phyloP scores from a whole-genome alignment of 2,329 filamentous ascomycete species.

The Trichoderma sp. region DNA sequence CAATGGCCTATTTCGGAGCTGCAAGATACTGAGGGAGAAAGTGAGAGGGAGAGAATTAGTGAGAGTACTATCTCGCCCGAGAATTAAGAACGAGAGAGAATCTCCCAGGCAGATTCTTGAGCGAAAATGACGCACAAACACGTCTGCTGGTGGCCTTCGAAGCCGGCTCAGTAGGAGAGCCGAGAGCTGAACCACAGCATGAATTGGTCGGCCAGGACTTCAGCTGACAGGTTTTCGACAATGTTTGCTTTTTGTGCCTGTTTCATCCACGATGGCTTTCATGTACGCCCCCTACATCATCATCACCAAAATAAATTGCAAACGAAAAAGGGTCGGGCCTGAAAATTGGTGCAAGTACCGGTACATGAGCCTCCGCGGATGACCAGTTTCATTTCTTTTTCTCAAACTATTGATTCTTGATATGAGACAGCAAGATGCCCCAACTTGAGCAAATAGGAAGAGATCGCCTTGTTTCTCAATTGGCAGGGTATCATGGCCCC shows the following conservation, averaged over 20 bases:
- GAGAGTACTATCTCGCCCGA: background rate
- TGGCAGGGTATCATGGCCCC: background rate
- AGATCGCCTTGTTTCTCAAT: background rate
- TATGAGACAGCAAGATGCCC: slow-evolving; percentile 13
- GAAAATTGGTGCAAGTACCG: background rate
- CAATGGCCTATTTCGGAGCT: background rate
- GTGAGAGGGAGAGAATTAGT: background rate
- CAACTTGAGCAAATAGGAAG: background rate
- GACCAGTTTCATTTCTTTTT: background rate
- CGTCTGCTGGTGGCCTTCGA: background rate
- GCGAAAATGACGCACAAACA: background rate
- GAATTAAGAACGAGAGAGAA: background rate
- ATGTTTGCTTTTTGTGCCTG: background rate
- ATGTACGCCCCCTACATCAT: background rate
- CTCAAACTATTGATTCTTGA: background rate
- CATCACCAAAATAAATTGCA: background rate
- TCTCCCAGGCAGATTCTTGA: background rate
- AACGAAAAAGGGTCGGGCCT: background rate
- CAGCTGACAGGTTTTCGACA: background rate
- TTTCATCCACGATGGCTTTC: background rate
- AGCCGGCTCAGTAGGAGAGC: background rate
- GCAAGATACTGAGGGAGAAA: background rate
- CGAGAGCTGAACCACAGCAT: background rate
- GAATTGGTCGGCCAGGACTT: background rate
- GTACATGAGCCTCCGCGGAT: background rate